Evolutionary conservation across 2,329 filamentous ascomycete species (phyloP).

Genomic region (Xylariales sp.): DNA sequence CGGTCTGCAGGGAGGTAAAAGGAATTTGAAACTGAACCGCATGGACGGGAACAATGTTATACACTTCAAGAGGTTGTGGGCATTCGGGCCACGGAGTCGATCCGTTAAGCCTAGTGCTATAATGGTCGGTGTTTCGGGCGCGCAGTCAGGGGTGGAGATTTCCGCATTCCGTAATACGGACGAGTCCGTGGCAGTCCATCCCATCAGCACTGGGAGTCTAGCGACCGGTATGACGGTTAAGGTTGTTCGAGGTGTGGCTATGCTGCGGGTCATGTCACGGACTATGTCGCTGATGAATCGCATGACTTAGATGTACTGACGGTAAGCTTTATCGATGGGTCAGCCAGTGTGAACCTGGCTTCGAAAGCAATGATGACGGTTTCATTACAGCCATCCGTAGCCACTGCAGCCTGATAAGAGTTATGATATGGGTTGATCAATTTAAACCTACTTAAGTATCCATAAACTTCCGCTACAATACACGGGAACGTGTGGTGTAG

Average conservation of each 20-base stretch:
- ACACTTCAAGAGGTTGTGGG: conserved; percentile 1
- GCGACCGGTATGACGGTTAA: conserved; percentile 10
- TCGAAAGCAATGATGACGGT: conserved; percentile 17
- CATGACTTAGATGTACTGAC: conserved; percentile 15
- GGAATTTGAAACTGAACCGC: conserved; percentile 3
- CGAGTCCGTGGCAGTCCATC: neutral
- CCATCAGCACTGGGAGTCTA: conserved; percentile 16
- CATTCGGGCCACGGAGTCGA: conserved; percentile 16
- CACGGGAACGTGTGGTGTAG: too few species aligned
- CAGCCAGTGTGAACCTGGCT: conserved; percentile 14
- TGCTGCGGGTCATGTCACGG: conserved; percentile 8
- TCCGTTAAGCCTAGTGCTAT: conserved; percentile 13
- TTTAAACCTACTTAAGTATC: too few species aligned
- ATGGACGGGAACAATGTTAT: neutral
- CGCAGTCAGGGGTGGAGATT: conserved; percentile 10
- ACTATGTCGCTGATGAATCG: conserved; percentile 17
- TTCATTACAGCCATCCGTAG: too few species aligned
- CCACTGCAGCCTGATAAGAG: too few species aligned
- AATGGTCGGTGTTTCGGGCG: conserved; percentile 12
- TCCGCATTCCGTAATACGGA: conserved; percentile 6
- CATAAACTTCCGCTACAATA: too few species aligned
- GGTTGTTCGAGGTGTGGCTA: conserved; percentile 10
- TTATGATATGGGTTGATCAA: too few species aligned
- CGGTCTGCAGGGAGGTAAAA: conserved; percentile 12
- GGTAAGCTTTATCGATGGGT: conserved; percentile 8